Percentiles rank a stretch among this genome's conserved stretches.
Conservation (phyloP, 164 flowering plant species). For the Protea cynaroides region DNA sequence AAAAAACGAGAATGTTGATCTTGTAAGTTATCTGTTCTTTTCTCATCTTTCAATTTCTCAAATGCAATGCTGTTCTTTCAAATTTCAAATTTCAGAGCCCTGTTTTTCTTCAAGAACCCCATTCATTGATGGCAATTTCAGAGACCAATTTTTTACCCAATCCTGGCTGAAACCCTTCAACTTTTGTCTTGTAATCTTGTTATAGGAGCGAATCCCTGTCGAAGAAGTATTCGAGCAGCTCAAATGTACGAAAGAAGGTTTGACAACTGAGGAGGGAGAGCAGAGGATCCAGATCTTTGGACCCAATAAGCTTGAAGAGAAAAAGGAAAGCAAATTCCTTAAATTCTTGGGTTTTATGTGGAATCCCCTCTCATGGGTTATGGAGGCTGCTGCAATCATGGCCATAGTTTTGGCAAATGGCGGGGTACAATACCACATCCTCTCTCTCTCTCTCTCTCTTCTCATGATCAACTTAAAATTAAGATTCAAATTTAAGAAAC, state of each 20-base stretch:
- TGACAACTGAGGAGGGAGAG: constrained; percentile 19
- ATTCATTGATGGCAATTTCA: too few species aligned
- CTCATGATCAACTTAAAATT: too few species aligned
- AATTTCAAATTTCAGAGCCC: too few species aligned
- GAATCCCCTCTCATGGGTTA: constrained; percentile 31
- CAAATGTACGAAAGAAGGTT: constrained; percentile 25
- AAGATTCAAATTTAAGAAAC: too few species aligned
- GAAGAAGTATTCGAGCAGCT: constrained; percentile 24
- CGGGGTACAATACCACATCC: constrained; percentile 15
- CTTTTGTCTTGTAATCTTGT: background rate
- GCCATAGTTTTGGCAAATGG: constrained; percentile 26
- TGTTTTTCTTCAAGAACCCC: too few species aligned
- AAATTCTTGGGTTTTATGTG: constrained; percentile 30
- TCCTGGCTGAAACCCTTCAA: too few species aligned
- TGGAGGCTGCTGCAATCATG: constrained; percentile 26
- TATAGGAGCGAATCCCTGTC: constrained; percentile 22
- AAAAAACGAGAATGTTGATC: constrained; percentile 11
- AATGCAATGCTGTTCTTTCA: too few species aligned
- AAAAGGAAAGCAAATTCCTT: constrained; percentile 24
- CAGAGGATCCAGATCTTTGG: constrained; percentile 23
- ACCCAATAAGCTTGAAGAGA: constrained; percentile 30
- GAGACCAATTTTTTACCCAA: too few species aligned
- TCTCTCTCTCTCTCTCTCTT: constrained; percentile 7
- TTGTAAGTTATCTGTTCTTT: background rate
- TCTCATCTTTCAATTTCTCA: background rate